Evolutionary conservation across 2,329 filamentous ascomycete species (phyloP).

Genomic region (Teratosphaeria pseudoeucalypti): DNA sequence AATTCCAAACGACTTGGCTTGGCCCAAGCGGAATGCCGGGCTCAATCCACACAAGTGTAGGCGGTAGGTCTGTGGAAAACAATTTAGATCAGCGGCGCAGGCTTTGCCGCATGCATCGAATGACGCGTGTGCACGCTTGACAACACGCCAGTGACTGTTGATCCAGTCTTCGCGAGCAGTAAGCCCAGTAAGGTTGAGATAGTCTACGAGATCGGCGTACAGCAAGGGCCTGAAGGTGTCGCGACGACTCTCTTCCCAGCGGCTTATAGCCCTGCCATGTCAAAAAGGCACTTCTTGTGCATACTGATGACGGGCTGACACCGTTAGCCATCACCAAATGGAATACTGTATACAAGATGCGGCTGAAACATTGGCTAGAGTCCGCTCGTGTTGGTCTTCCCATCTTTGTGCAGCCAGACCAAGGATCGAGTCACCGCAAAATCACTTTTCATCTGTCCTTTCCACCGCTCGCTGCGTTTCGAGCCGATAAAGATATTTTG

Average conservation of each 20-base stretch:
- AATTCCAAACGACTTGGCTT: not conserved
- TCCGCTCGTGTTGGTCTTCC: slow-evolving; percentile 34
- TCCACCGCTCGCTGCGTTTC: not conserved
- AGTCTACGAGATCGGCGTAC: slow-evolving; percentile 24
- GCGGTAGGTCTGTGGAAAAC: slow-evolving; percentile 28
- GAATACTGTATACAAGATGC: slow-evolving; percentile 42
- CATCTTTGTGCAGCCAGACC: not conserved
- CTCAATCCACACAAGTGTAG: not conserved
- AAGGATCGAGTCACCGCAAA: not conserved
- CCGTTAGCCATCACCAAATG: slow-evolving; percentile 39
- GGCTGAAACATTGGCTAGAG: slow-evolving; percentile 20
- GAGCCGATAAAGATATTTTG: not conserved
- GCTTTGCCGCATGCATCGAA: slow-evolving; percentile 32
- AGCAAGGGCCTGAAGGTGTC: slow-evolving; percentile 15
- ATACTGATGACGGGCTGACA: slow-evolving; percentile 23
- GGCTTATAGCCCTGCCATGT: slow-evolving; percentile 40
- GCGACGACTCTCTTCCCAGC: slow-evolving; percentile 34
- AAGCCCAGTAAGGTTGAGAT: slow-evolving; percentile 16
- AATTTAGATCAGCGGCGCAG: slow-evolving; percentile 30
- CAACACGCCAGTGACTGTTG: slow-evolving; percentile 26
- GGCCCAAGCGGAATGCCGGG: not conserved
- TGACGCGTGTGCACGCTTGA: slow-evolving; percentile 23
- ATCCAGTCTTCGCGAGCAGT: slow-evolving; percentile 23
- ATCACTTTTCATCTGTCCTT: not conserved
- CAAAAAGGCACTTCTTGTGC: slow-evolving; percentile 38